Evolutionary conservation across 1,284 basidiomycete species (phyloP), one percentile per base, ranked within the genome.

Genomic region (Cronartium ribicola): DNA sequence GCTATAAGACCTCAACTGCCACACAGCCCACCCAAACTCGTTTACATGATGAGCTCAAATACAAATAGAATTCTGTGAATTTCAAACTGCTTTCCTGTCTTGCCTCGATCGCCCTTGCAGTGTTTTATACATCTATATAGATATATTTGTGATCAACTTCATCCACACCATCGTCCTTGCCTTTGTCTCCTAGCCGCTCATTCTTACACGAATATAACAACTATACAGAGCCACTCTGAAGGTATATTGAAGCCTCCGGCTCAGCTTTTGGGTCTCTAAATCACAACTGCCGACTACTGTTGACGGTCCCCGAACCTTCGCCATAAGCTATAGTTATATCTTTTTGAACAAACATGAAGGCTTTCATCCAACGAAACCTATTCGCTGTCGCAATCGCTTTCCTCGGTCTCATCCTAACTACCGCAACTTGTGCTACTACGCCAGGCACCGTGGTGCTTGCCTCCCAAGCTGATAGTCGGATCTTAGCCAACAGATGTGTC

Each of bases 381-480:
- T 55, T 55, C 2, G n/a, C 14, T 20, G n/a, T 55, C 51, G 7
- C 51, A 55, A 55, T 17, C 17, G 14, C 51, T 55, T 55, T 55
- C 51, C n/a, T 55, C 29, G 51, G 51, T n/a, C 51, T 55, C 51
- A 17, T 55, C n/a, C n/a, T 55, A 20, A 22, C 51, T n/a, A 55
- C 51, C 51, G n/a, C n/a, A 20, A 5, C 51, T n/a, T 55, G 8
- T 55, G 51, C 51, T 20, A 55, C 51, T 20, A 22, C 29, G 5
- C 51, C 29, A 55, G n/a, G 51, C 17, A 17, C 29, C 51, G 51
- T 4, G 51, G 29, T 55, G 51, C 5, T 55, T 20, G 17, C 51
- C 51, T 17, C 51, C 11, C 51, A 55, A 55, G 51, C 51, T 11
- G 29, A 55, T 22, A 55, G n/a, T n/a, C 51, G 51, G 5, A 55